These are phyloP conservation scores for Cystobasidium slooffiae DNA, from an alignment of 1,284 basidiomycete species.

Conservation along the genomic window DNA sequence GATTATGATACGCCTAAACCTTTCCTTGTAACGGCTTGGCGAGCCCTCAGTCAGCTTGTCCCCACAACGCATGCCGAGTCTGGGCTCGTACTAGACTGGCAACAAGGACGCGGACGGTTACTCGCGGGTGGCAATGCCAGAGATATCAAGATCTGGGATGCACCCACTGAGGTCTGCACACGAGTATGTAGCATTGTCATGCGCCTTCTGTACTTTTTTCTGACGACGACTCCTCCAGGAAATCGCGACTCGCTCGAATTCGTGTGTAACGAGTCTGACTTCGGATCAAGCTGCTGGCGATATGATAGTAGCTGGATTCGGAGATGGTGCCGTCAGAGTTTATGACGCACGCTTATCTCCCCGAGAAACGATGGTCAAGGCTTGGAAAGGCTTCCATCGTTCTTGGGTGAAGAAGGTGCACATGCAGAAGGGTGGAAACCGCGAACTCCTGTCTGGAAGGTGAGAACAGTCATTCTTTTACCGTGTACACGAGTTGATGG, in stretches of 20 bases:
- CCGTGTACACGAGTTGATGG: neutral
- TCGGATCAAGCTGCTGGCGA: slow-evolving; percentile 79
- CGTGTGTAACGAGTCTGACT: slow-evolving; percentile 82
- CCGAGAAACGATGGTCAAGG: slow-evolving; percentile 79
- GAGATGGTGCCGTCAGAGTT: slow-evolving; percentile 85
- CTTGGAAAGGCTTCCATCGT: slow-evolving; percentile 73
- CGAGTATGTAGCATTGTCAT: slow-evolving; percentile 63
- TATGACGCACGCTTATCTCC: slow-evolving; percentile 89
- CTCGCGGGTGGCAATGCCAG: slow-evolving; percentile 89
- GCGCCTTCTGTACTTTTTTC: slow-evolving; percentile 19
- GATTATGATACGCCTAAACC: slow-evolving; percentile 71
- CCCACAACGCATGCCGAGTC: slow-evolving; percentile 63
- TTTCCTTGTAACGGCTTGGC: slow-evolving; percentile 88
- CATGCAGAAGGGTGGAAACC: slow-evolving; percentile 74
- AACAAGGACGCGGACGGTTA: slow-evolving; percentile 81
- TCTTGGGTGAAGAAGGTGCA: slow-evolving; percentile 91
- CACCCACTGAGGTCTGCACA: slow-evolving; percentile 82
- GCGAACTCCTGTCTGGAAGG: slow-evolving; percentile 89
- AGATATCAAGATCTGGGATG: slow-evolving; percentile 92
- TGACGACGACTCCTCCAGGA: slow-evolving; percentile 63
- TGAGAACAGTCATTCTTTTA: slow-evolving; percentile 57
- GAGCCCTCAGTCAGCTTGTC: slow-evolving; percentile 80
- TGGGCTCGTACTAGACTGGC: slow-evolving; percentile 91
- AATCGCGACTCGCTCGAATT: slow-evolving; percentile 84
- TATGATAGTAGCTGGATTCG: slow-evolving; percentile 88